Conservation (phyloP, 2,329 filamentous ascomycete species). For the Aspergillus jensenii region DNA sequence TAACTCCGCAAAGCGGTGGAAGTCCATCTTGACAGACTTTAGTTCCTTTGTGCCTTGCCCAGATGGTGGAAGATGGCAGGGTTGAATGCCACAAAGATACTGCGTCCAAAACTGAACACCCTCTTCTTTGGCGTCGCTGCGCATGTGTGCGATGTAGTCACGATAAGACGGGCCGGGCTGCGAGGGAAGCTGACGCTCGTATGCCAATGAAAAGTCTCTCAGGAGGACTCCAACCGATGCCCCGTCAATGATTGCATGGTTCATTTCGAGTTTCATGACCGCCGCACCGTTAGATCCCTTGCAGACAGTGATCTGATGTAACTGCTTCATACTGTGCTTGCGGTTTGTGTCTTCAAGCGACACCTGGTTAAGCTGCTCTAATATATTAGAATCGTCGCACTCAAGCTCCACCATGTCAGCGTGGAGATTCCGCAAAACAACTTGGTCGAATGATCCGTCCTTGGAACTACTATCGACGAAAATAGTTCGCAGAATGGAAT, state of each 20-base stretch:
- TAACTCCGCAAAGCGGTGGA: slow-evolving; percentile 28
- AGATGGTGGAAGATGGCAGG: slow-evolving; percentile 29
- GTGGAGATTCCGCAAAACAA: slow-evolving; percentile 36
- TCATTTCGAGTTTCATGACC: slow-evolving; percentile 38
- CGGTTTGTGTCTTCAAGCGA: slow-evolving; percentile 28
- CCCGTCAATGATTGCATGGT: slow-evolving; percentile 40
- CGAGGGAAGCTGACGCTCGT: slow-evolving; percentile 28
- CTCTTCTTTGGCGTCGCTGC: slow-evolving; percentile 23
- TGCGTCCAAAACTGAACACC: slow-evolving; percentile 35
- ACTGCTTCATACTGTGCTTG: slow-evolving; percentile 32
- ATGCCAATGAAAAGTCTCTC: slow-evolving; percentile 32
- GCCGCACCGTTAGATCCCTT: slow-evolving; percentile 29
- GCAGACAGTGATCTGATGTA: slow-evolving; percentile 38
- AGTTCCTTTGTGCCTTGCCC: slow-evolving; percentile 1
- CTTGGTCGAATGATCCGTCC: slow-evolving; percentile 37
- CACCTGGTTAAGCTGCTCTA: slow-evolving; percentile 28
- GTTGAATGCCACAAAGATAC: slow-evolving; percentile 33
- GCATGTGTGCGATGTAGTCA: slow-evolving; percentile 38
- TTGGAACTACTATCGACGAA: slow-evolving; percentile 37
- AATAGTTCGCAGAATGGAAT: slow-evolving; percentile 33
- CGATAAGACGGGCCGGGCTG: slow-evolving; percentile 33
- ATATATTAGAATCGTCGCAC: slow-evolving; percentile 27
- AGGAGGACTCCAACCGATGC: slow-evolving; percentile 34
- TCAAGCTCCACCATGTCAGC: slow-evolving; percentile 29
- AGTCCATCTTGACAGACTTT: slow-evolving; percentile 11